Base-by-base conservation (phyloP, 2,329 filamentous ascomycete genomes). In the Pseudohalonectria lignicola region DNA sequence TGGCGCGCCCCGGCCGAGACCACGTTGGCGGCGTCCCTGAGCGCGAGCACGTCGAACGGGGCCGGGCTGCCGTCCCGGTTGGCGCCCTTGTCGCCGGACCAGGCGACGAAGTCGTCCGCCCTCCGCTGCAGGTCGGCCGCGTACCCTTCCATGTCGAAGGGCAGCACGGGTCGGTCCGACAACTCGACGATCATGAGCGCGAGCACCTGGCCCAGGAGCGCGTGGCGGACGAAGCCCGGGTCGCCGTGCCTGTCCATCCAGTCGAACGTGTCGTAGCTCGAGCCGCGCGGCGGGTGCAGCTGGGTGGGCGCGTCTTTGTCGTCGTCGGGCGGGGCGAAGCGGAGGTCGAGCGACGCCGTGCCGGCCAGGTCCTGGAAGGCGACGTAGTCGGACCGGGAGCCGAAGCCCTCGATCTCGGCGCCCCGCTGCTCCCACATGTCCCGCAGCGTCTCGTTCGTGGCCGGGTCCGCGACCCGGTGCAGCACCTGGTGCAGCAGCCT, bases 321-420 rank as follows among this genome's bases (percentile, higher is more conserved):
- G 29, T 39, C 40, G 23, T 37, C 40, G 10, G 43, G 36, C 8
- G 41, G 44, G 25, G 50, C 59, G 53, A 98, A 96, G 20, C 76
- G 72, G 46, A 98, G 75, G 55, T 96, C 87, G 40, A 98, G 67
- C 10, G 84, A 88, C 32, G 86, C 90, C 7, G 79, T 87, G 37
- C 92, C 92, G 1, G 86, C 86, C 36, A 96, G 84, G 54, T 90
- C 76, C 59, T 94, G 90, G 57, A 96, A 98, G 2, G 87, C 78
- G 3, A 87, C 82, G 50, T 86, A 92, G 58, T 96, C 92, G 47
- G 86, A 82, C 9, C 74, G 79, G 4, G 78, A 79, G 11, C 80
- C 86, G 0, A 93, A 68, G 2, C 76, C 74, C 33, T 79, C 76
- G 1, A 96, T 64, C 21, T 71, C 63, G 17, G 62, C 68, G 12